A percentile compares a stretch with the other conserved stretches of the same genome.
These are phyloP conservation scores for Sideroxylon spinosum DNA, from an alignment of 179 eudicot genomes.

Conservation along the genomic window DNA sequence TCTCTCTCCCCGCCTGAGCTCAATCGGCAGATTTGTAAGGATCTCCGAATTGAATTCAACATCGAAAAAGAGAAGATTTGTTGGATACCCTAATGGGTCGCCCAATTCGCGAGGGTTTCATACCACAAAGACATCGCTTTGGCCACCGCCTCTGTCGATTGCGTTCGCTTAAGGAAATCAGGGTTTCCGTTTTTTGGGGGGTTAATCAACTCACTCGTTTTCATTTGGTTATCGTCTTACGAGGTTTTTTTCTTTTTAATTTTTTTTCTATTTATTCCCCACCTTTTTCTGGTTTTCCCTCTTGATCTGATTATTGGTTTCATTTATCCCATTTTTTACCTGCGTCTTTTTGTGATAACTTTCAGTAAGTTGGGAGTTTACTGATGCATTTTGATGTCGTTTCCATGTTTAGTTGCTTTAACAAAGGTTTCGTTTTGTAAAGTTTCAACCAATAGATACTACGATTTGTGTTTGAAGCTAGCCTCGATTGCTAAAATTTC, in stretches of 20 bases:
- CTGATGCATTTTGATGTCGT: neutral
- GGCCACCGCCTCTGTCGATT: neutral
- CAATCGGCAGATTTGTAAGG: conserved; percentile 11
- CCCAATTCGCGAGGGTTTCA: neutral
- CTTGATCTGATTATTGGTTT: conserved; percentile 4
- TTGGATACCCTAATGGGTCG: neutral
- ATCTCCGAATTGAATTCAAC: conserved; percentile 8
- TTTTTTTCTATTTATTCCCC: neutral
- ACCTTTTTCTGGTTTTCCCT: neutral
- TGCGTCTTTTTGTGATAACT: neutral
- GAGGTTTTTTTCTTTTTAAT: neutral
- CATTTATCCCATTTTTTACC: neutral
- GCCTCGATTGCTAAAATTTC: neutral
- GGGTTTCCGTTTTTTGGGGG: conserved; percentile 1
- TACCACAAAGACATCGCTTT: neutral
- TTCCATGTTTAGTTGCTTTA: neutral
- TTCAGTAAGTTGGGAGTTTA: neutral
- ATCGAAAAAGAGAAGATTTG: neutral
- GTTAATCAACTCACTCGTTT: neutral
- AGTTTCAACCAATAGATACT: neutral
- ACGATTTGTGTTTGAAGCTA: neutral
- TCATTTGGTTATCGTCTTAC: neutral
- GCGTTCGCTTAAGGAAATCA: conserved; percentile 16
- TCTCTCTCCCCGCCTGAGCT: conserved; percentile 7
- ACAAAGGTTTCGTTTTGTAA: neutral